phyloP scores from a whole-genome alignment of 192 early-diverging fungal genomes.

The Linnemannia elongata region DNA sequence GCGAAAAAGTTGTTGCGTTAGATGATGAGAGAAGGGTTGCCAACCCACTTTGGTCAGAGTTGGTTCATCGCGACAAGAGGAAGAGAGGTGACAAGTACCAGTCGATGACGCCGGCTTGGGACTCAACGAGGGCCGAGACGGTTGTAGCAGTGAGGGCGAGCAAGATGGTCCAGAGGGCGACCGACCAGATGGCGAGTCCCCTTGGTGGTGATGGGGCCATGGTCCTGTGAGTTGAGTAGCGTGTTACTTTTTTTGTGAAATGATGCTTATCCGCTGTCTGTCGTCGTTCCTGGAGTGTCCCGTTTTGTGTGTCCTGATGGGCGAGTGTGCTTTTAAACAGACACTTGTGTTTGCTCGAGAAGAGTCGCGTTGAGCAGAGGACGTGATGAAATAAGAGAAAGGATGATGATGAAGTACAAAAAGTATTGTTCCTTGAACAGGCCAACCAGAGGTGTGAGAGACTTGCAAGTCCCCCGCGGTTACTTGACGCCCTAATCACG shows the following conservation, averaged over 20 bases:
- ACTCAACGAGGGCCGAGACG: constrained; percentile 56
- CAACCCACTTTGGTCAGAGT: background rate
- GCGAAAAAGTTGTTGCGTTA: background rate
- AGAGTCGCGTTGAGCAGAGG: constrained; percentile 1
- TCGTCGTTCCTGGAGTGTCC: background rate
- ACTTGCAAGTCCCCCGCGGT: too few relatives aligned
- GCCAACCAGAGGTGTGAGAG: too few relatives aligned
- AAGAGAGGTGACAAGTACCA: constrained; percentile 52
- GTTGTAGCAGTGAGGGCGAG: constrained; percentile 16
- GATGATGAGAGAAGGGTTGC: background rate
- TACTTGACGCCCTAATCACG: too few relatives aligned
- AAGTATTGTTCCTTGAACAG: background rate
- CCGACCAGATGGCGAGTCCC: constrained; percentile 23
- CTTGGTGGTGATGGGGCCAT: constrained; percentile 43
- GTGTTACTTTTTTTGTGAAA: background rate
- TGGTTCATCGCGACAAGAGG: background rate
- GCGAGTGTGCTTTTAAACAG: background rate
- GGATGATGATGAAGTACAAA: background rate
- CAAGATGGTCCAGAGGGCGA: constrained; percentile 29
- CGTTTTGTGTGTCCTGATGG: background rate
- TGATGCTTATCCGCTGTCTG: background rate
- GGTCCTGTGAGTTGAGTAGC: constrained; percentile 1
- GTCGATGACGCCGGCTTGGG: constrained; percentile 64
- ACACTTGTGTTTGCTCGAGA: background rate
- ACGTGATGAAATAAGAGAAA: background rate